A percentile compares a stretch with the other conserved stretches of the same genome.
These are phyloP conservation scores for Silene uniflora DNA, from an alignment of 148 eudicot species.

Conservation along the genomic window DNA sequence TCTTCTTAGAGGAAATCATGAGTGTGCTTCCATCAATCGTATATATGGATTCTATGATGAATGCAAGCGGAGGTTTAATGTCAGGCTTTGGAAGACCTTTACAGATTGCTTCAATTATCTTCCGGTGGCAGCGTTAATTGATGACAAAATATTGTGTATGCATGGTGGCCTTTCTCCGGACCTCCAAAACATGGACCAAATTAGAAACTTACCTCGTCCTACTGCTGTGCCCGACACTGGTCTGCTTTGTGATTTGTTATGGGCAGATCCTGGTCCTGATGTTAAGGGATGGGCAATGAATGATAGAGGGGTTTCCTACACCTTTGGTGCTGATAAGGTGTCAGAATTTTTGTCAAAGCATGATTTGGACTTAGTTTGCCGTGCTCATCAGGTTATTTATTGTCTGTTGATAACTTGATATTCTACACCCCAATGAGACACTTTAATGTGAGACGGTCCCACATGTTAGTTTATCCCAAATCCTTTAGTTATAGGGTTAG, in stretches of 20 bases:
- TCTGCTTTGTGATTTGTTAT: constrained; percentile 73
- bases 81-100: constrained; percentile 75
- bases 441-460: not conserved
- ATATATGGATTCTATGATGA: constrained; percentile 73
- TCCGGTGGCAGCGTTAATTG: constrained; percentile 67
- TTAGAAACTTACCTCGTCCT: constrained; percentile 62
- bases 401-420: not conserved
- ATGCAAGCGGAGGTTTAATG: constrained; percentile 72
- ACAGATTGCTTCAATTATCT: constrained; percentile 77
- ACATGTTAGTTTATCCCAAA: not conserved
- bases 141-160: constrained; percentile 78
- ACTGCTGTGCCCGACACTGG: constrained; percentile 66
- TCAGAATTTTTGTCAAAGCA: constrained; percentile 61
- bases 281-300: constrained; percentile 80
- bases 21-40: constrained; percentile 69
- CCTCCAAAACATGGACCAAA: constrained; percentile 54
- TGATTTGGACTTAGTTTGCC: constrained; percentile 70
- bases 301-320: constrained; percentile 73
- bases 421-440: not conserved
- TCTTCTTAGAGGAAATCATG: constrained; percentile 72
- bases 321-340: constrained; percentile 72
- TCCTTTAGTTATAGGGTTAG: not conserved
- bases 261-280: constrained; percentile 76
- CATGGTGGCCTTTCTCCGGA: constrained; percentile 86
- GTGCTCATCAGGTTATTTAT: constrained; percentile 64